Conservation (phyloP, 129 eudicot species). For the Artemisia tridentata region DNA sequence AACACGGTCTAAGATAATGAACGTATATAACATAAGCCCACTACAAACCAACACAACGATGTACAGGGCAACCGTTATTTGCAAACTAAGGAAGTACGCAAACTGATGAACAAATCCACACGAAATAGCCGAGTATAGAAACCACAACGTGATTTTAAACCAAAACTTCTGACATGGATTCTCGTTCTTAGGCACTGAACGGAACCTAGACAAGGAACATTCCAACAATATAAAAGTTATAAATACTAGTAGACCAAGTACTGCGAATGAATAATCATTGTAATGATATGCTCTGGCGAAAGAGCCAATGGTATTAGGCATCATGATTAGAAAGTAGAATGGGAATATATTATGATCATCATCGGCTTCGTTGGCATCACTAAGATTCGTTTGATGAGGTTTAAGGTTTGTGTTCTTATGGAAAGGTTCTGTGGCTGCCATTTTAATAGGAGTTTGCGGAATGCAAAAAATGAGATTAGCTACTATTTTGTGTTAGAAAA, state of each 20-base stretch:
- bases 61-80: background rate
- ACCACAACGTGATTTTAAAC: conserved; percentile 15
- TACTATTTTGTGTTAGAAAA: background rate
- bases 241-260: background rate
- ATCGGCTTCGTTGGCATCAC: background rate
- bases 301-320: background rate
- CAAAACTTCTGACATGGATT: conserved; percentile 3
- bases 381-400: background rate
- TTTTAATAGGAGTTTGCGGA: background rate
- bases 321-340: background rate
- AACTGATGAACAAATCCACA: conserved; percentile 11
- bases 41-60: background rate
- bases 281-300: background rate
- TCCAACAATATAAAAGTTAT: background rate
- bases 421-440: background rate
- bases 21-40: background rate
- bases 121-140: background rate
- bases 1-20: background rate
- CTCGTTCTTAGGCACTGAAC: conserved; percentile 19
- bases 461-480: too few relatives aligned
- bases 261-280: conserved; percentile 4
- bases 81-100: background rate
- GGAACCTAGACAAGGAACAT: background rate
- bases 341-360: background rate
- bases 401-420: background rate